Evolutionary conservation across 2,329 filamentous ascomycete genomes (phyloP).

Genomic region (Talaromyces verruculosus): DNA sequence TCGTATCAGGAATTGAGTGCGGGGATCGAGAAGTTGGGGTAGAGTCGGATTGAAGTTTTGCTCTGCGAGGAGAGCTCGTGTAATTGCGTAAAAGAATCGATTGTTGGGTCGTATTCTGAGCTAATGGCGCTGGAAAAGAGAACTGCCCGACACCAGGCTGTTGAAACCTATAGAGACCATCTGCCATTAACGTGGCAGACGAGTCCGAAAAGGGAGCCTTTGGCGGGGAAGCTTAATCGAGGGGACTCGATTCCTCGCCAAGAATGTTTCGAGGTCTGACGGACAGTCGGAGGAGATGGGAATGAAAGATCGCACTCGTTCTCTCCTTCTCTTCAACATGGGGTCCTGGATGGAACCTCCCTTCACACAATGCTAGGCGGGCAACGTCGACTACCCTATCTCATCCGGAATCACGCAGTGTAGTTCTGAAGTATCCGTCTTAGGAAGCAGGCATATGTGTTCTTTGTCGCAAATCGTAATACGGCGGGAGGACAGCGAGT

Average conservation of each 20-base stretch:
- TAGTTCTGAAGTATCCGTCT: not conserved
- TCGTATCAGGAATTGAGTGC: slow-evolving; percentile 43
- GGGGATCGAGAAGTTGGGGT: slow-evolving; percentile 52
- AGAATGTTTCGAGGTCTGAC: slow-evolving; percentile 3
- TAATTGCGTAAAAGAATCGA: slow-evolving; percentile 42
- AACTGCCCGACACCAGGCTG: slow-evolving; percentile 55
- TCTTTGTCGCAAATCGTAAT: slow-evolving; percentile 1
- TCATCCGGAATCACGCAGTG: slow-evolving; percentile 13
- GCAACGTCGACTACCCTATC: slow-evolving; percentile 21
- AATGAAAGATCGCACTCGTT: slow-evolving; percentile 42
- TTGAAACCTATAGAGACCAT: slow-evolving; percentile 57
- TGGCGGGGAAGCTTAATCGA: slow-evolving; percentile 29
- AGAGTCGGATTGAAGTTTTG: slow-evolving; percentile 49
- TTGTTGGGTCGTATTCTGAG: slow-evolving; percentile 40
- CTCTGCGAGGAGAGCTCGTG: slow-evolving; percentile 37
- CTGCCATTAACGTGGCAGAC: slow-evolving; percentile 55
- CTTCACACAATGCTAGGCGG: slow-evolving; percentile 18
- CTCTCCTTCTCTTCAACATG: slow-evolving; percentile 53
- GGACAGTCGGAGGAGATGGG: slow-evolving; percentile 29
- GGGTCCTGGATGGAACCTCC: slow-evolving; percentile 41
- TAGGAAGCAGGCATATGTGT: slow-evolving; percentile 1
- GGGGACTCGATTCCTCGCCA: slow-evolving; percentile 25
- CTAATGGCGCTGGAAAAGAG: slow-evolving; percentile 49
- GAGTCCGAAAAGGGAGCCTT: slow-evolving; percentile 42
- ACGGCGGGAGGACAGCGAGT: slow-evolving; percentile 4